Evolutionary conservation across 2,329 filamentous ascomycete genomes (phyloP), one percentile per base, ranked within the genome.

Genomic region (Botryotinia narcissicola): DNA sequence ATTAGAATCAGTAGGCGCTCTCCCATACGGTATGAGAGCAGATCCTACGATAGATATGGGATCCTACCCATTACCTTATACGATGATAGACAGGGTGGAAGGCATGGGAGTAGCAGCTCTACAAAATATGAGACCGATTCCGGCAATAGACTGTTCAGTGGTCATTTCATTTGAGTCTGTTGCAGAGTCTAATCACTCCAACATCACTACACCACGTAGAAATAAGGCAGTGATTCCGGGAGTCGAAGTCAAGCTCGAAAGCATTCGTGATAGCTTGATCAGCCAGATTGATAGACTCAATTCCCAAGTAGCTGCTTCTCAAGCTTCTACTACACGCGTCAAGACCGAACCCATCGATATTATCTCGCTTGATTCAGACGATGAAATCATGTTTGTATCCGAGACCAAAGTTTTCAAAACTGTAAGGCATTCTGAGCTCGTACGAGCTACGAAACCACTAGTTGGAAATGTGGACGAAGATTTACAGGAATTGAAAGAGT

Each of bases 291-390:
- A 51, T 14, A 10, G 48, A n/a, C 22, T 51, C 10, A 14, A 25
- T n/a, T 51, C 22, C 10, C 22, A 51, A 14, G 4, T 14, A 6
- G 48, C 48, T n/a, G 1, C 12, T n/a, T 51, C 48, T 51, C 48
- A n/a, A 51, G 10, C 12, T 51, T 16, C 48, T 2, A 0, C 1
- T 9, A 1, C 5, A 0, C 20, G 4, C 1, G 4, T 48, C 12
- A 48, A 66, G 18, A 25, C 1, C 5, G 12, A 66, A 46, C 42
- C 42, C 3, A 32, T 25, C 6, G n/a, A 25, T 25, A 6, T 35
- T 9, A 25, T 18, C 0, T 32, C 62, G 35, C 10, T 35, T 66
- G 29, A 48, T 48, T 48, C 29, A 9, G 62, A 66, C 12, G 62
- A 66, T 25, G 42, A 66, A 3, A 1, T 48, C 1, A 25, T 48